A percentile compares a stretch with the other conserved stretches of the same genome.
These are phyloP conservation scores for Cordyceps cicadae DNA, from an alignment of 2,329 filamentous ascomycete species.

Conservation along the genomic window DNA sequence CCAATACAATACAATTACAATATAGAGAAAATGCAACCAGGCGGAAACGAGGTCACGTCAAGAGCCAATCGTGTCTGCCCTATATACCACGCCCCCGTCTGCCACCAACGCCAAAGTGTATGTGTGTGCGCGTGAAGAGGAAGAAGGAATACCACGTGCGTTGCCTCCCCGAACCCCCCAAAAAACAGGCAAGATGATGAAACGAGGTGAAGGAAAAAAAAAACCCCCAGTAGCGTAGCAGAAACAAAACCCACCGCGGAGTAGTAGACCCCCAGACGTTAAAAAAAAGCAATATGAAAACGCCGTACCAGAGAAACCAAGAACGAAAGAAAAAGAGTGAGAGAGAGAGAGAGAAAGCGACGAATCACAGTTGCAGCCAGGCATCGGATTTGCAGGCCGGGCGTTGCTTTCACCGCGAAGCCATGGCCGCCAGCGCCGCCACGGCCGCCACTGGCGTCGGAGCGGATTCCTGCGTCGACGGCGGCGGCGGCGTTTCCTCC, in stretches of 20 bases:
- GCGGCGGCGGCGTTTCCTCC: slow-evolving; percentile 34
- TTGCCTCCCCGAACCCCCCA: background rate
- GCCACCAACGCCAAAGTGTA: background rate
- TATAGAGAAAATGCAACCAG: background rate
- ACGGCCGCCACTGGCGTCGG: background rate
- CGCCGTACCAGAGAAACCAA: background rate
- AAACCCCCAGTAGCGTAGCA: too few relatives aligned
- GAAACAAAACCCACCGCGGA: background rate
- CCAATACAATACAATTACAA: background rate
- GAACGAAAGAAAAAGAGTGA: background rate
- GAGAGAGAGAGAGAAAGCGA: background rate
- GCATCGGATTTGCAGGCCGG: too few relatives aligned
- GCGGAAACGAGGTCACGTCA: too few relatives aligned
- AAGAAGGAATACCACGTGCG: background rate
- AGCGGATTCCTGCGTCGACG: background rate
- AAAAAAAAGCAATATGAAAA: background rate
- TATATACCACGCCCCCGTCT: background rate
- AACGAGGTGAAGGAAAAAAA: background rate
- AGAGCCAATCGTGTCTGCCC: background rate
- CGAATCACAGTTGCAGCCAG: background rate
- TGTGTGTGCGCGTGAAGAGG: background rate
- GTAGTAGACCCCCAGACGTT: too few relatives aligned
- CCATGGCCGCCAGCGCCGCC: background rate
- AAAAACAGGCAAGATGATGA: background rate
- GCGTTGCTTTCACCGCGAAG: background rate